Evolutionary conservation across 768 basidiomycete genomes (phyloP), one percentile per base, ranked within the genome.

Genomic region (Mycena galericulata): DNA sequence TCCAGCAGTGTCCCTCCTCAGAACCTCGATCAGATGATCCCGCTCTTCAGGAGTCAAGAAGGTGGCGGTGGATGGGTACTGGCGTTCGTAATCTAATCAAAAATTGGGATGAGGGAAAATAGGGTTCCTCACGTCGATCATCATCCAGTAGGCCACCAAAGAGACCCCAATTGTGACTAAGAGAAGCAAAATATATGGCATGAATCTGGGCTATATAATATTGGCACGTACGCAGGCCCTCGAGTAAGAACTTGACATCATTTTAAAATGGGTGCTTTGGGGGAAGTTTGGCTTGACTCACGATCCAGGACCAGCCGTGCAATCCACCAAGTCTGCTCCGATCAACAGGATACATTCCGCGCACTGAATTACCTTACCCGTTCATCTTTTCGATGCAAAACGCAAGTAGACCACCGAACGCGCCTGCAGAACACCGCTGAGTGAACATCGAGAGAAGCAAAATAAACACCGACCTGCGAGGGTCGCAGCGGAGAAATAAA

Each of bases 401-500:
- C 70, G 84, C 84, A 24, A 86, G 76, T 47, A 85, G 72, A 26
- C 84, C 86, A 6, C 86, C 84, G 41, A 86, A 86, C 2, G 82
- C 84, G 62, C 83, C 82, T 76, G 46, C 15, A 45, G 9, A 41
- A 20, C 40, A 54, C 20, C 43, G 17, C 9, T 36, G 22, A 57
- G 30, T 27, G 27, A 59, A 29, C 4, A 51, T 40, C 6, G 2
- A 45, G 30, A 26, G 14, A 38, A 14, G 24, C n/a, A 24, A 7
- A 58, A 1, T 5, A 38, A 36, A 49, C 51, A 59, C 75, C 18
- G 34, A 76, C 85, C 87, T 8, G 87, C 82, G 11, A 85, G 73
- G 3, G 86, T 87, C 3, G 88, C 87, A 30, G 87, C 85, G 12
- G 85, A 84, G 75, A 88, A 89, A 78, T 89, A 89, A 46, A 87